Evolutionary conservation across 2,329 filamentous ascomycete species (phyloP).

Genomic region (Dactylellina haptotyla): DNA sequence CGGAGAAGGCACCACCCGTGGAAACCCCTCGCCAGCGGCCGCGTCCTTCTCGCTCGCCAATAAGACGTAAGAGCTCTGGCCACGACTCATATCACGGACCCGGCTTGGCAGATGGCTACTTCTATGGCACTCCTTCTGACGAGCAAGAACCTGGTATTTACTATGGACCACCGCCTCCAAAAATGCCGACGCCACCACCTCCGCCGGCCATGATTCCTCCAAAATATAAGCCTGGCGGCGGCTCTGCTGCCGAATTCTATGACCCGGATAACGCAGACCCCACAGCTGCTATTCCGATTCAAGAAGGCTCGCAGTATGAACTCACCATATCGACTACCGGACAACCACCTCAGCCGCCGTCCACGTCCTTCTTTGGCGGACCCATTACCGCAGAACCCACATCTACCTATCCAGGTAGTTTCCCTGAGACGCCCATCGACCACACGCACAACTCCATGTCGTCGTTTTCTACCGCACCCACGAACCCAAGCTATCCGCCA

Average conservation of each 20-base stretch:
- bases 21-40: conserved; percentile 14
- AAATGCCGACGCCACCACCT: conserved; percentile 50
- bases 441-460: conserved; percentile 11
- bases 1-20: conserved; percentile 10
- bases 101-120: conserved; percentile 38
- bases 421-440: conserved; percentile 30
- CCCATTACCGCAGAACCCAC: conserved; percentile 39
- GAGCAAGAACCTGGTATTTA: conserved; percentile 45
- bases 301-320: conserved; percentile 44
- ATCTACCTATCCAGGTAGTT: conserved; percentile 21
- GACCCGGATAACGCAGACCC: conserved; percentile 42
- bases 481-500: conserved; percentile 38
- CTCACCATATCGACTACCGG: conserved; percentile 30
- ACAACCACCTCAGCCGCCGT: conserved; percentile 6
- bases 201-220: conserved; percentile 42
- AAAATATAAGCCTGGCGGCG: conserved; percentile 49
- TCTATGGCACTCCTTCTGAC: conserved; percentile 20
- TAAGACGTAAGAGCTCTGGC: conserved; percentile 35
- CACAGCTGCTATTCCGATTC: conserved; percentile 38
- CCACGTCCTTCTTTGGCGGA: conserved; percentile 31
- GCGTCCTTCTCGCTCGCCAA: conserved; percentile 21
- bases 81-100: conserved; percentile 41
- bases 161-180: conserved; percentile 48
- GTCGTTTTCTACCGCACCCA: conserved; percentile 27
- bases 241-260: conserved; percentile 46